Conservation (phyloP, 2,329 filamentous ascomycete genomes). For the Diaporthe amygdali region DNA sequence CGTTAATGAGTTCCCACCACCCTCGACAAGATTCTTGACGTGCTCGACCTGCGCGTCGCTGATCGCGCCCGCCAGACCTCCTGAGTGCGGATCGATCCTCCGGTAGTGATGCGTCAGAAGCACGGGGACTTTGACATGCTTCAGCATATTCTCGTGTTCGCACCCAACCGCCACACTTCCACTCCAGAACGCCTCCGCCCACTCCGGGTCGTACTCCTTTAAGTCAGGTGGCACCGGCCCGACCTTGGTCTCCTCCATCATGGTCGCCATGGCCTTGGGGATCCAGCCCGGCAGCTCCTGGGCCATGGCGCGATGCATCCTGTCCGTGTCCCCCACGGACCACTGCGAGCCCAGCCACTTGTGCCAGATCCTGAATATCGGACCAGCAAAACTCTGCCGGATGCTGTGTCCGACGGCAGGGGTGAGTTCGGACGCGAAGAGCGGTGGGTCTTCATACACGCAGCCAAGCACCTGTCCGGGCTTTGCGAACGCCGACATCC, state of each 20-base stretch:
- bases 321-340: constrained; percentile 24
- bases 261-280: constrained; percentile 10
- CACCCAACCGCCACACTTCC: constrained; percentile 22
- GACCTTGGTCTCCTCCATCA: constrained; percentile 22
- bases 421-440: constrained; percentile 24
- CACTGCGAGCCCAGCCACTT: constrained; percentile 29
- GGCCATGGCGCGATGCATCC: constrained; percentile 25
- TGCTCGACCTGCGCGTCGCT: constrained; percentile 22
- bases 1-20: constrained; percentile 22
- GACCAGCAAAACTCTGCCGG: constrained; percentile 21
- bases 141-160: constrained; percentile 27
- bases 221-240: constrained; percentile 18
- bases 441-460: constrained; percentile 28
- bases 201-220: constrained; percentile 28
- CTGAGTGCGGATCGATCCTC: constrained; percentile 15
- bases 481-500: constrained; percentile 27
- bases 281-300: constrained; percentile 25
- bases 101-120: constrained; percentile 28
- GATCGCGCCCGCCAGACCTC: constrained; percentile 19
- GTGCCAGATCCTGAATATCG: constrained; percentile 26
- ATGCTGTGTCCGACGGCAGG: constrained; percentile 26
- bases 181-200: constrained; percentile 22
- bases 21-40: constrained; percentile 23
- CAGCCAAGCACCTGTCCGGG: constrained; percentile 25
- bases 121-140: constrained; percentile 26